phyloP scores from a whole-genome alignment of 768 basidiomycete species.

The Filobasidium wieringae region DNA sequence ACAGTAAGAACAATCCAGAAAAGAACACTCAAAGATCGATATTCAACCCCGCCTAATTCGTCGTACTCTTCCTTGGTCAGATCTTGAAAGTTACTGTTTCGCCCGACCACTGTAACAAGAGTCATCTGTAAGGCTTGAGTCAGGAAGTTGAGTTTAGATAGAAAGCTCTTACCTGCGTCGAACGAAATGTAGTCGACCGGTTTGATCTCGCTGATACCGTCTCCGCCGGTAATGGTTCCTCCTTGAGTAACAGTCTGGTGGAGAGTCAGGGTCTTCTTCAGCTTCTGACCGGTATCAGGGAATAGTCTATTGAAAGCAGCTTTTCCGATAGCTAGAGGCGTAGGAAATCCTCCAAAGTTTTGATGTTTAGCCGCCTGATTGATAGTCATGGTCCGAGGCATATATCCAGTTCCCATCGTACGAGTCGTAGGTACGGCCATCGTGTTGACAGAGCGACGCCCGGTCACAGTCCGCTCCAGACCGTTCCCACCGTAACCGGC shows the following conservation, averaged over 20 bases:
- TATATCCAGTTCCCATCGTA: constrained; percentile 18
- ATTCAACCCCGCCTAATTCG: constrained; percentile 89
- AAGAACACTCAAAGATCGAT: constrained; percentile 65
- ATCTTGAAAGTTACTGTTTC: constrained; percentile 51
- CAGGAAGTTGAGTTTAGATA: too few species aligned
- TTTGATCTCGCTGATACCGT: constrained; percentile 35
- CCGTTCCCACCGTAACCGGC: background rate
- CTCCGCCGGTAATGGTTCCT: constrained; percentile 32
- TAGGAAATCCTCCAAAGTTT: constrained; percentile 40
- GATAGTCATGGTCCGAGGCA: constrained; percentile 15
- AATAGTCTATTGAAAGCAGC: constrained; percentile 50
- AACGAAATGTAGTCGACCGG: constrained; percentile 73
- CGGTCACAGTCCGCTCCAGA: background rate
- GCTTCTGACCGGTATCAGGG: constrained; percentile 49
- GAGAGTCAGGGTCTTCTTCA: constrained; percentile 64
- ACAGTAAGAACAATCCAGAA: constrained; percentile 70
- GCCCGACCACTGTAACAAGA: constrained; percentile 49
- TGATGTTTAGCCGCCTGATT: constrained; percentile 17
- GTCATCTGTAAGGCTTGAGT: background rate
- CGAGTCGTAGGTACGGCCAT: background rate
- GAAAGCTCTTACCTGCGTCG: constrained; percentile 44
- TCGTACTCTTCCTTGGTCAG: constrained; percentile 73
- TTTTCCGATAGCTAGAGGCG: constrained; percentile 40
- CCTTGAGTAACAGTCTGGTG: constrained; percentile 48
- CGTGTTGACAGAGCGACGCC: background rate